Base-by-base conservation (phyloP, 805 yeast species). In the Scheffersomyces ergatensis region DNA sequence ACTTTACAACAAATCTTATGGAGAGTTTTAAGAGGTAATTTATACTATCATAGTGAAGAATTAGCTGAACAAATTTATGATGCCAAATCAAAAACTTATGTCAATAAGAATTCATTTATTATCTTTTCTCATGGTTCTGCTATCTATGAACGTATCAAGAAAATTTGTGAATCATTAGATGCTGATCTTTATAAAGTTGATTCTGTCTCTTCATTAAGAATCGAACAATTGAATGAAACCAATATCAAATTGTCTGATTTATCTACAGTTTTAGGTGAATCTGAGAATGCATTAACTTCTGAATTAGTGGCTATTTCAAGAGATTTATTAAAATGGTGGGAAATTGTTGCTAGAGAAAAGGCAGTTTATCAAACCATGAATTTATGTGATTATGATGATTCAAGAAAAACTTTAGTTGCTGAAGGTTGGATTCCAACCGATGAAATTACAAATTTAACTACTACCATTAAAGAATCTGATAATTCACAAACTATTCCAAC, bases 401-500 rank as follows among this genome's bases (percentile, higher is more conserved):
- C 83, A n/a, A 81, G 96, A 65, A 80, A 85, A 60, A 86, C 96
- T 27, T 71, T 93, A 45, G 78, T 92, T 36, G 96, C 95, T 16
- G 98, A 95, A 70, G 99, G 98, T 24, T 93, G 99, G 99, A 71
- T 88, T 16, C 98, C 99, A 30, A 74, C 82, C 16, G 80, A 78
- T 47, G 96, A 89, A 46, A 65, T 90, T 29, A 72, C 74, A 5
- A 51, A 66, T n/a, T 80, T 92, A 42, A 84, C 82, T 47, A 65
- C 72, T 30, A 77, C 90, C 1, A 67, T 93, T 47, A 77, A 83
- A 50, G 80, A 78, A 33, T 76, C 81, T 42, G 78, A 85, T 21
- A 82, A 79, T 30, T 59, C 70, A n/a, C 59, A 69, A 17, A 65
- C 67, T 5, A 60, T 75, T 11, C 77, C 78, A 16, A 74, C 81